Evolutionary conservation across 495 filamentous ascomycete genomes (phyloP), one percentile per base, ranked within the genome.

Genomic region (Aspergillus sclerotiicarbonarius): DNA sequence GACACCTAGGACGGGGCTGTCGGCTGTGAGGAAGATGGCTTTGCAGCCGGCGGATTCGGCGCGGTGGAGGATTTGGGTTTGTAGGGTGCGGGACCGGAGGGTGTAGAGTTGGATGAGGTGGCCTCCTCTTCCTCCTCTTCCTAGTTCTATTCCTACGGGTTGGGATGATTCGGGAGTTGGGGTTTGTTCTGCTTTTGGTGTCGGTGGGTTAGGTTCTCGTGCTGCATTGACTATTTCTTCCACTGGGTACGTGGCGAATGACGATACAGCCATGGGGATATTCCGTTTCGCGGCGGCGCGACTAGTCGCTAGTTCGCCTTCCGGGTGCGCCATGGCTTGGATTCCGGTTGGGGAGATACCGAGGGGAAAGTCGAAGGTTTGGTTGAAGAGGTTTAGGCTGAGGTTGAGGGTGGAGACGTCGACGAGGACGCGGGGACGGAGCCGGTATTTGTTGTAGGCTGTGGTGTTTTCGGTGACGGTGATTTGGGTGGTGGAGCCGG

Each of bases 101-200:
- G 96, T 89, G 72, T 93, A 95, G 0, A 96, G 79, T 72, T 97
- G 92, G 53, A 83, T 51, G n/a, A n/a, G n/a, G n/a, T n/a, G n/a
- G n/a, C n/a, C n/a, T n/a, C n/a, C n/a, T n/a, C n/a, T n/a, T n/a
- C n/a, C n/a, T n/a, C n/a, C n/a, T n/a, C n/a, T n/a, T n/a, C n/a
- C n/a, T n/a, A n/a, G n/a, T n/a, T n/a, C n/a, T n/a, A n/a, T n/a
- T n/a, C n/a, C n/a, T n/a, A n/a, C n/a, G n/a, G n/a, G n/a, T n/a
- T n/a, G n/a, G n/a, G n/a, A n/a, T n/a, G n/a, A n/a, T n/a, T n/a
- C n/a, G n/a, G n/a, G n/a, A n/a, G n/a, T n/a, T n/a, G n/a, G n/a
- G n/a, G n/a, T n/a, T n/a, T n/a, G n/a, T n/a, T n/a, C n/a, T n/a
- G n/a, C n/a, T n/a, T n/a, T n/a, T n/a, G n/a, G n/a, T n/a, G n/a